These are phyloP conservation scores for Tetrapisispora taiwanensis DNA, from an alignment of 805 yeast species.

Conservation along the genomic window DNA sequence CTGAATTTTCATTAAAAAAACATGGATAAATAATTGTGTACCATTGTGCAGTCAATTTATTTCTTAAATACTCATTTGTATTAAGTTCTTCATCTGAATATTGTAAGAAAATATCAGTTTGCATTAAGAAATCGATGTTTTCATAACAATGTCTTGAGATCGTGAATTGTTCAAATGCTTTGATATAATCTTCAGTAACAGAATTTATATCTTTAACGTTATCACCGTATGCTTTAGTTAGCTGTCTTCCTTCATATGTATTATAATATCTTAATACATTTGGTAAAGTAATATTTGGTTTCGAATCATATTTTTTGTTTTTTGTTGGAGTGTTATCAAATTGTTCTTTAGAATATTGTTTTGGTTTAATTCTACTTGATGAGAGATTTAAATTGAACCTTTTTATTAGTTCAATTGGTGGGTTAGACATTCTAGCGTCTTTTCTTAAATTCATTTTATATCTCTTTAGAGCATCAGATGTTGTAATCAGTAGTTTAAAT, in stretches of 20 bases:
- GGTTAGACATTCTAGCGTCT: not conserved
- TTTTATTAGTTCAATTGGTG: not conserved
- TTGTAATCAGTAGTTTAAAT: not conserved
- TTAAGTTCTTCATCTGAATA: not conserved
- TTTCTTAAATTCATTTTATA: not conserved
- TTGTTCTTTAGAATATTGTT: not conserved
- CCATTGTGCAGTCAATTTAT: conserved; percentile 11
- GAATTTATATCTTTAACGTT: not conserved
- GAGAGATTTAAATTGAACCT: not conserved
- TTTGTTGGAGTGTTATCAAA: not conserved
- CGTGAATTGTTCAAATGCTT: conserved; percentile 16
- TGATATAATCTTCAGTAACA: not conserved
- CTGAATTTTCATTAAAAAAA: conserved; percentile 20
- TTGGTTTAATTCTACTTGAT: not conserved
- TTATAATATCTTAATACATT: not conserved
- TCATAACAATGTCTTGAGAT: conserved; percentile 24
- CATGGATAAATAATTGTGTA: conserved; percentile 14
- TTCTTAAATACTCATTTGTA: conserved; percentile 5
- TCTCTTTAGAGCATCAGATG: not conserved
- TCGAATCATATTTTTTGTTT: not conserved
- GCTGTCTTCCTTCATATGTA: not conserved
- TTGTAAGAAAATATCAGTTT: not conserved
- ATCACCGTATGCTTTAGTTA: not conserved
- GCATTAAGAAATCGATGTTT: conserved; percentile 21
- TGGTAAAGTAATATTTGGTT: not conserved